Conservation (phyloP, 169 alveolate species). For the Cryptosporidium parvum region DNA sequence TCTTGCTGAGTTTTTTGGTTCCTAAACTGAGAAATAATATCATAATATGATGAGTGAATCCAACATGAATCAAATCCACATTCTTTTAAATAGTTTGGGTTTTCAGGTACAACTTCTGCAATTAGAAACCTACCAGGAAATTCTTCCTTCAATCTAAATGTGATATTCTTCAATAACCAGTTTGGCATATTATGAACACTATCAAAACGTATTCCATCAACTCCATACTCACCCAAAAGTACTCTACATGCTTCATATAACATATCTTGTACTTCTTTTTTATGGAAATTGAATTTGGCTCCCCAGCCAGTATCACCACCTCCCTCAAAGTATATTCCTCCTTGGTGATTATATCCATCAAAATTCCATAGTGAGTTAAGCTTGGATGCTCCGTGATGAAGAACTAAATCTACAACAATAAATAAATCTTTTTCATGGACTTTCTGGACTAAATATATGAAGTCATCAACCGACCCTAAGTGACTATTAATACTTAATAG, state of each 20-base stretch:
- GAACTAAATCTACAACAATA: conserved; percentile 72
- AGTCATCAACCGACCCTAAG: conserved; percentile 71
- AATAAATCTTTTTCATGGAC: conserved; percentile 64
- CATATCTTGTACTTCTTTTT: conserved; percentile 77
- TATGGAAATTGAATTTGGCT: conserved; percentile 77
- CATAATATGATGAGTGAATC: conserved; percentile 80
- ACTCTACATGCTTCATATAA: conserved; percentile 73
- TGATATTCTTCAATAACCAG: conserved; percentile 28
- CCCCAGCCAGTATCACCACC: conserved; percentile 84
- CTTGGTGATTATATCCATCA: conserved; percentile 78
- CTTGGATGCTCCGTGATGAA: conserved; percentile 80
- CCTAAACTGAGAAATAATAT: conserved; percentile 56
- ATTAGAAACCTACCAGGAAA: conserved; percentile 71
- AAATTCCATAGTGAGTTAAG: conserved; percentile 79
- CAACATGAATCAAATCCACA: conserved; percentile 80
- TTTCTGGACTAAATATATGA: conserved; percentile 57
- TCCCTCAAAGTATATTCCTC: conserved; percentile 81
- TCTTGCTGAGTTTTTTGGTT: conserved; percentile 47
- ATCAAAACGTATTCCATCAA: conserved; percentile 79
- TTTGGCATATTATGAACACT: conserved; percentile 79
- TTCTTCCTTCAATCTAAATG: conserved; percentile 21
- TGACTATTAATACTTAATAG: conserved; percentile 46
- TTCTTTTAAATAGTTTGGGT: conserved; percentile 68
- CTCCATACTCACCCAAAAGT: conserved; percentile 78
- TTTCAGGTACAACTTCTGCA: conserved; percentile 81